phyloP scores from a whole-genome alignment of 75 land plant genomes.

The Picea sitchensis region DNA sequence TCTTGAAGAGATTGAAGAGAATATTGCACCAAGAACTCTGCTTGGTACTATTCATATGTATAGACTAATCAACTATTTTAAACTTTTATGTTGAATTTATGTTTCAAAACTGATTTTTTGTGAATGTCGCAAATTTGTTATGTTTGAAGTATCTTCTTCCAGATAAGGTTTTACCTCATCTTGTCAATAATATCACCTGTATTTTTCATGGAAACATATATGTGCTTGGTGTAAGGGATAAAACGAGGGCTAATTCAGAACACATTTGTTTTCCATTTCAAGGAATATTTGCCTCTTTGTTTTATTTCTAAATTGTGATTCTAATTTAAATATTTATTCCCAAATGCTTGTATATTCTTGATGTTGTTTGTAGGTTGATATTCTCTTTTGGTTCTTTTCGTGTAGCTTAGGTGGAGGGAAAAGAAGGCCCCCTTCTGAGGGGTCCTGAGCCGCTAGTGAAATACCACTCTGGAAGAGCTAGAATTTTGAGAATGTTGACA shows the following conservation, averaged over 20 bases:
- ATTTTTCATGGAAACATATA: constrained; percentile 5
- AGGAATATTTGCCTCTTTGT: no score
- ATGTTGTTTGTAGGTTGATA: constrained; percentile 59
- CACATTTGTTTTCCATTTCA: neutral
- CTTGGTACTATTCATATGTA: constrained; percentile 72
- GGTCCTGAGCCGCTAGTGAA: no score
- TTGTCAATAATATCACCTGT: neutral
- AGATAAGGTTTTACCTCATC: no score
- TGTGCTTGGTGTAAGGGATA: constrained; percentile 14
- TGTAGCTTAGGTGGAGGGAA: no score
- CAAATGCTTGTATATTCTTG: neutral
- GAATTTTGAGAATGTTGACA: no score
- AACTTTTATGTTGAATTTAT: neutral
- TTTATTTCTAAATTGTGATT: no score
- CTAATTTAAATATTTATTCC: neutral
- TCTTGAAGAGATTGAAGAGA: constrained; percentile 76
- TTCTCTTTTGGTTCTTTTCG: constrained; percentile 20
- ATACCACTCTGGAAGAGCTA: no score
- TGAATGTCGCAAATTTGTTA: no score
- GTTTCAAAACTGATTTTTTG: no score
- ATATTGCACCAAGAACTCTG: constrained; percentile 45
- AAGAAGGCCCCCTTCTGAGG: no score
- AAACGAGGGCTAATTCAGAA: constrained; percentile 12
- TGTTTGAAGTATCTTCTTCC: no score
- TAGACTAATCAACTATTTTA: constrained; percentile 7